Conservation (phyloP, 106 monocot species). For the Acorus calamus region DNA sequence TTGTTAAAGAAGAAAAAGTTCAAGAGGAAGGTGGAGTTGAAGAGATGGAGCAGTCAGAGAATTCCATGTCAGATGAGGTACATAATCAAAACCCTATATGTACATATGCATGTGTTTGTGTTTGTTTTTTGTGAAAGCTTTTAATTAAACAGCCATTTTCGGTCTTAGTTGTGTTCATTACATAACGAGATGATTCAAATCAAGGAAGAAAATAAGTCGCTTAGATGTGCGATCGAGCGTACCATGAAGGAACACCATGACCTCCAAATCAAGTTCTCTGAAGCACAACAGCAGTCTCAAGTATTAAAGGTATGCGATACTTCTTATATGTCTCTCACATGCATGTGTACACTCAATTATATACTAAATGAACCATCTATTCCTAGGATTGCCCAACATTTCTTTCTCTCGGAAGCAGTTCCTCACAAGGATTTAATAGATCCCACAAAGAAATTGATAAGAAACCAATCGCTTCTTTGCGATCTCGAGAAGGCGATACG, state of each 20-base stretch:
- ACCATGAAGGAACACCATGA: slow-evolving; percentile 57
- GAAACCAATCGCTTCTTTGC: not conserved
- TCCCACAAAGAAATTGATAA: not conserved
- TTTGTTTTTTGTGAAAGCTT: no score
- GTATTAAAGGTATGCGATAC: not conserved
- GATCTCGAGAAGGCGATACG: not conserved
- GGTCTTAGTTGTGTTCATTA: slow-evolving; percentile 27
- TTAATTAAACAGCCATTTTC: no score
- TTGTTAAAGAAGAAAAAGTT: no score
- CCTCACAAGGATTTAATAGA: slow-evolving; percentile 4
- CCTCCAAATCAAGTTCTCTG: slow-evolving; percentile 38
- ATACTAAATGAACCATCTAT: not conserved
- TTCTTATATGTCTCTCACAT: not conserved
- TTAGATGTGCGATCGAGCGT: slow-evolving; percentile 27
- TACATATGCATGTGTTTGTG: no score
- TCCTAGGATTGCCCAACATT: slow-evolving; percentile 25
- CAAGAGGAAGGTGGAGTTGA: no score
- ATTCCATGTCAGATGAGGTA: no score
- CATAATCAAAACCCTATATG: no score
- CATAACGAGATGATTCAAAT: slow-evolving; percentile 37
- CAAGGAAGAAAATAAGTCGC: slow-evolving; percentile 59
- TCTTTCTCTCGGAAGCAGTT: slow-evolving; percentile 28
- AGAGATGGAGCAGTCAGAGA: no score
- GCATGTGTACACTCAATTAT: not conserved
- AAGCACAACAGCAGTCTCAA: slow-evolving; percentile 18